phyloP scores from a whole-genome alignment of 1,139 yeast genomes.

The Candida sp. region DNA sequence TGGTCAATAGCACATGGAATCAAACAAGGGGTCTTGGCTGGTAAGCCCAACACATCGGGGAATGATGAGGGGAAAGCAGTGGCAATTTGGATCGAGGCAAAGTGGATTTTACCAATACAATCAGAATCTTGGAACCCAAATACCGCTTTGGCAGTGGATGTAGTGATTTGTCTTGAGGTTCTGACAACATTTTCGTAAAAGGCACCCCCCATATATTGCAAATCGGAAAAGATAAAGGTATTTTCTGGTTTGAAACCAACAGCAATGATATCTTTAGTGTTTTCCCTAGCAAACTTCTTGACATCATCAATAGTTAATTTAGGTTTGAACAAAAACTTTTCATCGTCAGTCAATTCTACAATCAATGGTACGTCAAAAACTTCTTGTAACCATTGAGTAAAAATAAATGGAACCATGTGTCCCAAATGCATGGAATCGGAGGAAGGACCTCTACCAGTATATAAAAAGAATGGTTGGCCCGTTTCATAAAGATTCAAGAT shows the following conservation, averaged over 20 bases:
- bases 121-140: slow-evolving; percentile 96
- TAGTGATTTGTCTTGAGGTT: slow-evolving; percentile 93
- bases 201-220: slow-evolving; percentile 89
- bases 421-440: slow-evolving; percentile 96
- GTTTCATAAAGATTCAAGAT: slow-evolving; percentile 89
- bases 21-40: slow-evolving; percentile 86
- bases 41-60: slow-evolving; percentile 87
- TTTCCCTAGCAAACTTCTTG: slow-evolving; percentile 69
- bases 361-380: slow-evolving; percentile 96
- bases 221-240: slow-evolving; percentile 92
- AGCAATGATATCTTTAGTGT: slow-evolving; percentile 91
- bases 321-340: slow-evolving; percentile 92
- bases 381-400: slow-evolving; percentile 98
- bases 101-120: slow-evolving; percentile 91
- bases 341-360: slow-evolving; percentile 96
- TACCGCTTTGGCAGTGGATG: slow-evolving; percentile 95
- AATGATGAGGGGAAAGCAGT: slow-evolving; percentile 95
- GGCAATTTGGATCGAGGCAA: slow-evolving; percentile 94
- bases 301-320: slow-evolving; percentile 88
- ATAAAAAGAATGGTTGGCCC: slow-evolving; percentile 92
- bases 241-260: slow-evolving; percentile 94
- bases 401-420: slow-evolving; percentile 92
- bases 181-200: slow-evolving; percentile 94
- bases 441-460: slow-evolving; percentile 98
- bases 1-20: slow-evolving; percentile 99